Percentiles rank a stretch among this genome's conserved stretches.
phyloP scores from a whole-genome alignment of 345 rosid genomes.

The Aegle marmelos region DNA sequence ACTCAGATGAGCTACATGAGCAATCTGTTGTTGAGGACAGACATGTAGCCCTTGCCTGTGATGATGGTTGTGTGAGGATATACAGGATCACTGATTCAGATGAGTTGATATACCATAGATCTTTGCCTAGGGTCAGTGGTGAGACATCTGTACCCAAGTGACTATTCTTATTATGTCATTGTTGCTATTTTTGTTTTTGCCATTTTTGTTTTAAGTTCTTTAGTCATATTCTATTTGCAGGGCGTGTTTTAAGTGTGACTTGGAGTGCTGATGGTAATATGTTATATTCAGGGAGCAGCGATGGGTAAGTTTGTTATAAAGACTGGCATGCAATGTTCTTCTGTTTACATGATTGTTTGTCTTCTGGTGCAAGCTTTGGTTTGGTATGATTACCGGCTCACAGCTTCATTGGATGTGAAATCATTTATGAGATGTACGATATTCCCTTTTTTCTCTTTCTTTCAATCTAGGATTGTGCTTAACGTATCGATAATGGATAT shows the following conservation, averaged over 20 bases:
- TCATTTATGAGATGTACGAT: too few relatives aligned
- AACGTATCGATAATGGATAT: not conserved
- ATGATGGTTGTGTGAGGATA: slow-evolving; percentile 82
- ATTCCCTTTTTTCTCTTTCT: not conserved
- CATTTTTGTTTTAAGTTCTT: slow-evolving; percentile 13
- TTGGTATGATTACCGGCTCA: not conserved
- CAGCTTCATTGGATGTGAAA: not conserved
- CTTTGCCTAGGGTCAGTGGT: slow-evolving; percentile 96
- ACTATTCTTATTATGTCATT: slow-evolving; percentile 11
- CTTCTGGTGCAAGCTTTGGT: not conserved
- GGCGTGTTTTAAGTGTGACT: slow-evolving; percentile 71
- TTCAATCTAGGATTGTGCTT: not conserved
- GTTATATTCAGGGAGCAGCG: slow-evolving; percentile 83
- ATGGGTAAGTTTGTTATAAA: slow-evolving; percentile 63
- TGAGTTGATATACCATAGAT: slow-evolving; percentile 57
- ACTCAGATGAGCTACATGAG: slow-evolving; percentile 38
- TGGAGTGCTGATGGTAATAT: slow-evolving; percentile 65
- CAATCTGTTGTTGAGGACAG: slow-evolving; percentile 35
- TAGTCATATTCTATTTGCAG: slow-evolving; percentile 35
- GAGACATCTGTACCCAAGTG: slow-evolving; percentile 44
- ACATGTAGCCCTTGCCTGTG: slow-evolving; percentile 67
- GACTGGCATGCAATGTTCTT: not conserved
- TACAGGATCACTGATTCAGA: slow-evolving; percentile 51
- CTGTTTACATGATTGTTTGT: not conserved
- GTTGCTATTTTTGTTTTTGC: slow-evolving; percentile 9